Evolutionary conservation across 805 yeast genomes (phyloP).

Genomic region (Metschnikowia matae): DNA sequence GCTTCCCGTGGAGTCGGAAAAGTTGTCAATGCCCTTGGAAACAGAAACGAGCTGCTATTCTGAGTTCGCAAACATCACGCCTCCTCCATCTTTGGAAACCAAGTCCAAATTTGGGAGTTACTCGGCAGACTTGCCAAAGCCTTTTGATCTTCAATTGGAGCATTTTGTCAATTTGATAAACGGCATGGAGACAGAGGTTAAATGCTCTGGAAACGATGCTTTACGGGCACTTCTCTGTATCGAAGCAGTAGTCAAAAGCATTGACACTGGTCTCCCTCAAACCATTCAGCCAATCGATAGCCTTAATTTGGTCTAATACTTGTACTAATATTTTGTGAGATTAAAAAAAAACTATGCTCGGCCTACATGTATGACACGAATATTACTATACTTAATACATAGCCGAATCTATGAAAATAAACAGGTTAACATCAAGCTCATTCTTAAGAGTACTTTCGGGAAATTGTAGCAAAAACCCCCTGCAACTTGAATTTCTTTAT

Average conservation of each 20-base stretch:
- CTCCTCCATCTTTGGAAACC: conserved; percentile 28
- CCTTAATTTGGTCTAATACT: background rate
- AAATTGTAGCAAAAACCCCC: conserved; percentile 23
- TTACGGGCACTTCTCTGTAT: conserved; percentile 32
- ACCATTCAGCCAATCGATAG: conserved; percentile 2
- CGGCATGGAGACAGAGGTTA: conserved; percentile 23
- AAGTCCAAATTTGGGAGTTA: conserved; percentile 14
- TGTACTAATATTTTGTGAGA: background rate
- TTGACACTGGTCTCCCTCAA: conserved; percentile 29
- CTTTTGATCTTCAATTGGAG: conserved; percentile 37
- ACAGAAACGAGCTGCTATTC: background rate
- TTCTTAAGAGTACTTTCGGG: conserved; percentile 18
- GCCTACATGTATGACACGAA: background rate
- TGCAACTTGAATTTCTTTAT: conserved; percentile 32
- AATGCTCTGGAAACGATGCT: conserved; percentile 34
- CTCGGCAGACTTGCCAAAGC: conserved; percentile 18
- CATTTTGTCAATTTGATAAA: conserved; percentile 35
- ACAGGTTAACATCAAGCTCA: background rate
- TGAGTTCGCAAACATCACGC: conserved; percentile 18
- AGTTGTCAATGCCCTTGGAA: conserved; percentile 11
- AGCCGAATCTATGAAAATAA: too few relatives aligned
- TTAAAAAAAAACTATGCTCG: background rate
- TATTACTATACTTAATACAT: background rate
- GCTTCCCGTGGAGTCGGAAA: conserved; percentile 23
- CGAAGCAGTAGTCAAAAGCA: conserved; percentile 32